Base-by-base conservation (phyloP, 169 alveolate species). In the Eimeria praecox region DNA sequence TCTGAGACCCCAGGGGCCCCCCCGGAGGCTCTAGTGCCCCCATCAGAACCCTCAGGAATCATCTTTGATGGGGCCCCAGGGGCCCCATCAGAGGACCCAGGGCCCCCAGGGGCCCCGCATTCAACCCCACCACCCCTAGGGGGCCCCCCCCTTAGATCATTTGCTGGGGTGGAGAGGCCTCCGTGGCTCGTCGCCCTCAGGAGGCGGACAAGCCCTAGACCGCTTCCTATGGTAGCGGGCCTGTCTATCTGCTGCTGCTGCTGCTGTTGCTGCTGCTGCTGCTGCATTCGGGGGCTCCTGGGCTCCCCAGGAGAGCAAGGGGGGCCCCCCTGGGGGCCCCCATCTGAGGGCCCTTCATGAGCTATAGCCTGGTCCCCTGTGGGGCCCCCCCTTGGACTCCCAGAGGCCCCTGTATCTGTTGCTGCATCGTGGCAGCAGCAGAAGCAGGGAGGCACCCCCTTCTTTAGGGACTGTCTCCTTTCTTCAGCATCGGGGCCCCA, bases 371-470 rank as follows among this genome's bases (percentile, higher is more conserved):
- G 54, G n/a, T 22, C 66, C 44, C 30, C 49, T 30, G 69, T n/a
- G 0, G 42, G 42, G 89, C 69, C 66, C 44, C 66, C 69, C 16
- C 52, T 38, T 20, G 73, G 56, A 35, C 91, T 40, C 12, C 54
- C 75, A 0, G 91, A 8, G 52, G 91, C 77, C 20, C 75, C 77
- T 54, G 77, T 66, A 0, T 83, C 49, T 78, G 49, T 69, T 42
- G 27, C 89, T 8, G 64, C 38, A 54, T 73, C 85, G 30, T 83
- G 91, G 30, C 91, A 83, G 75, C 91, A 33, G 91, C 91, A 83
- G 20, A 77, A 77, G 77, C 91, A 83, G 56, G 91, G 77, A 6
- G 71, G 66, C 77, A 83, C 30, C 9, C 91, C 91, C 91, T 83
- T 83, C 75, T 83, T 83, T 27, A 62, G 91, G 35, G 91, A 49